phyloP scores from a whole-genome alignment of 768 basidiomycete genomes.

The Pholiota conissans region DNA sequence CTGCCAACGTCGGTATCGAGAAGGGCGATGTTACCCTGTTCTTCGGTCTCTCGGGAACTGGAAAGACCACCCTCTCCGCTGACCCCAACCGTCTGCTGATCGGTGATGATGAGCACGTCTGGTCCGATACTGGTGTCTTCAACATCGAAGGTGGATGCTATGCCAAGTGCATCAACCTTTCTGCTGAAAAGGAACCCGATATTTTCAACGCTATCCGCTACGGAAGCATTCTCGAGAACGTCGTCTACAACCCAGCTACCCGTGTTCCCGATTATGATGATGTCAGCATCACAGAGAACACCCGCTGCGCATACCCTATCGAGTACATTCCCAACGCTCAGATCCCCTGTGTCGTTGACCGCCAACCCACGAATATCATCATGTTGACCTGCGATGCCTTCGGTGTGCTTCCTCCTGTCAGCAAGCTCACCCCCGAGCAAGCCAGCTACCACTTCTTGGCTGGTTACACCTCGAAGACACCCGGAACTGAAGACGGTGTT shows the following conservation, averaged over 20 bases:
- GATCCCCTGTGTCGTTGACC: constrained; percentile 86
- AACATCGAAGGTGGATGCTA: constrained; percentile 99
- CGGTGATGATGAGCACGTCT: constrained; percentile 99
- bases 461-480: constrained; percentile 97
- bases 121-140: constrained; percentile 98
- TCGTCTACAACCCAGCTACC: constrained; percentile 86
- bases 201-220: constrained; percentile 94
- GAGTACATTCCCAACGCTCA: constrained; percentile 95
- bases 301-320: constrained; percentile 98
- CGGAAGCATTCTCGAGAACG: constrained; percentile 98
- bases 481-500: constrained; percentile 98
- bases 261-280: constrained; percentile 95
- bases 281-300: constrained; percentile 97
- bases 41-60: constrained; percentile 98
- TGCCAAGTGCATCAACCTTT: constrained; percentile 97
- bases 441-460: constrained; percentile 98
- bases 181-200: constrained; percentile 96
- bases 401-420: constrained; percentile 96
- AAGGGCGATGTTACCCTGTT: constrained; percentile 94
- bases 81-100: constrained; percentile 93
- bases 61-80: constrained; percentile 97
- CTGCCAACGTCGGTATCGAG: constrained; percentile 91
- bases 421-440: constrained; percentile 89
- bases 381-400: constrained; percentile 98
- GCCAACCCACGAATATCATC: constrained; percentile 92